These are phyloP conservation scores for Suillus subluteus DNA, from an alignment of 768 basidiomycete species.

Conservation along the genomic window DNA sequence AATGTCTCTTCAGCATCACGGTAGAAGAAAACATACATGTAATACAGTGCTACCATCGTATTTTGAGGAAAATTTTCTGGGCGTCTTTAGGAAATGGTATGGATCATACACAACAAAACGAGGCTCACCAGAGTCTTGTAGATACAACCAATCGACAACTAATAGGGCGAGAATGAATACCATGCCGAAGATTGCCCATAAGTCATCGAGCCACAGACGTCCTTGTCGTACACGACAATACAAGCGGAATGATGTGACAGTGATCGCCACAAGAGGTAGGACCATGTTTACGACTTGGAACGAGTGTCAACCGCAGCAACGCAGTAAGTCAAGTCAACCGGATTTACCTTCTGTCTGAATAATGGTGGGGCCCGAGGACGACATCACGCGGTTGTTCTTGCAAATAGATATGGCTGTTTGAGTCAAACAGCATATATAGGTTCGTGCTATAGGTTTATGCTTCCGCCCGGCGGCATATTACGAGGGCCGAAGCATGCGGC, in stretches of 20 bases:
- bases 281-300: background rate
- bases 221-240: background rate
- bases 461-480: background rate
- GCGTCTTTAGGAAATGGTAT: background rate
- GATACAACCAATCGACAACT: background rate
- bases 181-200: background rate
- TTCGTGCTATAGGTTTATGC: background rate
- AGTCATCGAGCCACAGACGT: background rate
- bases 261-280: background rate
- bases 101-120: background rate
- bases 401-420: background rate
- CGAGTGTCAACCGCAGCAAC: background rate
- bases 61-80: background rate
- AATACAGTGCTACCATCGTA: background rate
- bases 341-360: background rate
- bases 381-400: background rate
- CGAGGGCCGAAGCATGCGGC: background rate
- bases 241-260: slow-evolving; percentile 1
- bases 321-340: background rate
- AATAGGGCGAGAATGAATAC: background rate
- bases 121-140: background rate
- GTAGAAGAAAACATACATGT: background rate
- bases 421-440: background rate
- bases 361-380: background rate
- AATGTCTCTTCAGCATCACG: background rate